phyloP scores from a whole-genome alignment of 2,329 filamentous ascomycete genomes.

The Diaporthe ampelina region DNA sequence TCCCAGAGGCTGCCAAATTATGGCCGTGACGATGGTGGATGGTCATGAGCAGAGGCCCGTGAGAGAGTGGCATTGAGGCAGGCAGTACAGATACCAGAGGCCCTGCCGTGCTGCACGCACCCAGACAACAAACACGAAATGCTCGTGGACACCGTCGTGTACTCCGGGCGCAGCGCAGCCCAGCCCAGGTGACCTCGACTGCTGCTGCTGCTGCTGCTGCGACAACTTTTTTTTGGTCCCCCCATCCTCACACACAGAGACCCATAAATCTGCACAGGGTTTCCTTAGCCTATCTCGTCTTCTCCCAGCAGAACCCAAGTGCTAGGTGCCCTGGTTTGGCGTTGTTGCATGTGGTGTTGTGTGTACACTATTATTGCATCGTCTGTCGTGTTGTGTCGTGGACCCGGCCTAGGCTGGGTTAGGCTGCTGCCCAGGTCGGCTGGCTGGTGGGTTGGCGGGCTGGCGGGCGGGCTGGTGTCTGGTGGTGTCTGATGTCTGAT shows the following conservation, averaged over 20 bases:
- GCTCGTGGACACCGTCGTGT: background rate
- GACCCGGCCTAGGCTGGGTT: background rate
- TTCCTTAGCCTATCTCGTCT: background rate
- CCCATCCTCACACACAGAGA: background rate
- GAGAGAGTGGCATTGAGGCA: too few relatives aligned
- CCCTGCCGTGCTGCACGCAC: background rate
- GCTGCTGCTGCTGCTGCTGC: background rate
- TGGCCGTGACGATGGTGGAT: background rate
- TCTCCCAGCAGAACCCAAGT: background rate
- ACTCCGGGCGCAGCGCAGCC: background rate
- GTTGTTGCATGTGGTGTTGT: background rate
- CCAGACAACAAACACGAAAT: background rate
- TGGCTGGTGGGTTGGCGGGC: background rate
- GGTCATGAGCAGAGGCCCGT: background rate
- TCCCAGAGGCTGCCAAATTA: background rate
- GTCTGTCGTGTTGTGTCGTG: conserved; percentile 2
- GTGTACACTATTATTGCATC: background rate
- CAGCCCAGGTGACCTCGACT: background rate
- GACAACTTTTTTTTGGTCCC: background rate
- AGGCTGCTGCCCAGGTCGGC: background rate
- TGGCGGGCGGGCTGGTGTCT: background rate
- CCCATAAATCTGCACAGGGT: conserved; percentile 33
- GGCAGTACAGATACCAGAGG: too few relatives aligned
- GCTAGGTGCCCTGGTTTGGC: background rate
- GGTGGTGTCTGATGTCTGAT: background rate